These are phyloP conservation scores for Nitzschia sp. DNA, from an alignment of 108 stramenopile species.

Conservation along the genomic window DNA sequence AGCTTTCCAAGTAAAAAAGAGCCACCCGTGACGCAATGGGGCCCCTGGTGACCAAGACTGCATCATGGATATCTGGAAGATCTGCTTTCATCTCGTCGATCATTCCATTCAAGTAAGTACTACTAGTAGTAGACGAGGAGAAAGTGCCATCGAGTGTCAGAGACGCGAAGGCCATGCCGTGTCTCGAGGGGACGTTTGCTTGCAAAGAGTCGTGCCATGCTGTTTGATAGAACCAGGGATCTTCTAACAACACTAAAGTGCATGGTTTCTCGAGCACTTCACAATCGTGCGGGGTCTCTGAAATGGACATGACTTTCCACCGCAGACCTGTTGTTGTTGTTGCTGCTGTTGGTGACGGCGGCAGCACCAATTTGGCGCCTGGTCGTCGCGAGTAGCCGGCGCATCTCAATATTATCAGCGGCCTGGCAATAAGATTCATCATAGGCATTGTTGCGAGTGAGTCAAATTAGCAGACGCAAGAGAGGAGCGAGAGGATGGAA, in stretches of 20 bases:
- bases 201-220: slow-evolving; percentile 27
- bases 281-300: slow-evolving; percentile 32
- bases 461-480: too few relatives aligned
- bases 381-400: too few relatives aligned
- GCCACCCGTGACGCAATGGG: slow-evolving; percentile 38
- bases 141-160: not conserved
- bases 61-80: slow-evolving; percentile 17
- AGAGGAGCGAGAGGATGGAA: too few relatives aligned
- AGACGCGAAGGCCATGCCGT: slow-evolving; percentile 38
- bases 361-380: too few relatives aligned
- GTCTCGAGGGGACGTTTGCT: slow-evolving; percentile 18
- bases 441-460: too few relatives aligned
- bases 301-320: slow-evolving; percentile 6
- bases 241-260: slow-evolving; percentile 39
- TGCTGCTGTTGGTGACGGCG: too few relatives aligned
- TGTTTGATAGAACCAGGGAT: slow-evolving; percentile 11
- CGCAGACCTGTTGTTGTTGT: too few relatives aligned
- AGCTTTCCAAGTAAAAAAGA: slow-evolving; percentile 51
- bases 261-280: slow-evolving; percentile 43
- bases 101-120: slow-evolving; percentile 5
- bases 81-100: slow-evolving; percentile 17
- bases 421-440: too few relatives aligned
- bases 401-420: too few relatives aligned
- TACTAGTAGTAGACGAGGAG: slow-evolving; percentile 7
- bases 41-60: slow-evolving; percentile 45